phyloP scores from a whole-genome alignment of 148 eudicot species.

The Mesembryanthemum crystallinum region DNA sequence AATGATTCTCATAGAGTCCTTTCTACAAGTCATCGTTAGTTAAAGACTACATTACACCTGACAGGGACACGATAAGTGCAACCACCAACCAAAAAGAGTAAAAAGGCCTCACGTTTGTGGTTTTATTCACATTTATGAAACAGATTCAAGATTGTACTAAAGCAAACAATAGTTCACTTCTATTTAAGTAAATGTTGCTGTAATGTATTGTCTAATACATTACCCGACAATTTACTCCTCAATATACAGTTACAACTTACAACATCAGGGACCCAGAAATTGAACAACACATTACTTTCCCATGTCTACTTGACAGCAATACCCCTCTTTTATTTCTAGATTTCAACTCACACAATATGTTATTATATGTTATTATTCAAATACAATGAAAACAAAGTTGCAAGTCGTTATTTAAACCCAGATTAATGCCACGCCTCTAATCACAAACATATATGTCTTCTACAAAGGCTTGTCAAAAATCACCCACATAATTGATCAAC shows the following conservation, averaged over 20 bases:
- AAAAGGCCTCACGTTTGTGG: background rate
- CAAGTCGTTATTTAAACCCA: no score
- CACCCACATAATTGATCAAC: background rate
- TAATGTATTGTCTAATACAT: background rate
- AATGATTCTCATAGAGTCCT: background rate
- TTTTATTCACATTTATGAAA: background rate
- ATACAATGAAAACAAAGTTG: no score
- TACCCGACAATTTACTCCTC: background rate
- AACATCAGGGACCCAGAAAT: background rate
- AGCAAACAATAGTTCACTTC: background rate
- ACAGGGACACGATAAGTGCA: background rate
- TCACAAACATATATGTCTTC: background rate
- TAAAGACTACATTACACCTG: background rate
- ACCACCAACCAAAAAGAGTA: background rate
- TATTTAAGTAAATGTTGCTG: background rate
- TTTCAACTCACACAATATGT: no score
- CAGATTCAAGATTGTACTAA: background rate
- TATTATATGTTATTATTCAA: no score
- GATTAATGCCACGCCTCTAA: background rate
- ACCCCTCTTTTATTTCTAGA: background rate
- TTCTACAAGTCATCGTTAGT: background rate
- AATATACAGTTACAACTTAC: no score
- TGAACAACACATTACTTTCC: background rate
- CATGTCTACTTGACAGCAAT: background rate
- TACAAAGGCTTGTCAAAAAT: background rate